Conservation (phyloP, 2,329 filamentous ascomycete species). For the Sarocladium oryzae region DNA sequence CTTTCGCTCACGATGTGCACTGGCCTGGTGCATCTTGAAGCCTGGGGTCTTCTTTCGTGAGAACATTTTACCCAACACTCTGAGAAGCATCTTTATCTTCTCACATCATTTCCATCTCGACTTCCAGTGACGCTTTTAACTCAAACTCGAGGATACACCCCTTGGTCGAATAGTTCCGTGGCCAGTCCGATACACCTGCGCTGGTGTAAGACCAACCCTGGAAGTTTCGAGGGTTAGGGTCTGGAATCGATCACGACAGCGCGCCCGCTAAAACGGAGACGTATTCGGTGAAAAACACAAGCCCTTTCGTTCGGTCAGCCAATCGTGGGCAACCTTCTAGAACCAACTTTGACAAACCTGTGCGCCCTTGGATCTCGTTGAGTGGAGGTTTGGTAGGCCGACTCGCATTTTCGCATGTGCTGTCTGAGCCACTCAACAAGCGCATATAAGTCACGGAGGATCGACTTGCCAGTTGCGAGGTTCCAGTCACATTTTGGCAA, state of each 20-base stretch:
- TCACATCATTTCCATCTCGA: too few species aligned
- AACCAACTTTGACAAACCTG: not conserved
- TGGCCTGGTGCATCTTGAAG: too few species aligned
- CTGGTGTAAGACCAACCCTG: not conserved
- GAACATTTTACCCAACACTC: too few species aligned
- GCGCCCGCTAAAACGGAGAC: not conserved
- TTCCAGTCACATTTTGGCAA: constrained; percentile 9
- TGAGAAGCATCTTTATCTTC: too few species aligned
- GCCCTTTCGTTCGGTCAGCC: not conserved
- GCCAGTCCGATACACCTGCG: not conserved
- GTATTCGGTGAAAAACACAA: too few species aligned
- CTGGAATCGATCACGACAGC: not conserved
- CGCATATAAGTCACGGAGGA: not conserved
- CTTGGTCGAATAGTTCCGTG: not conserved
- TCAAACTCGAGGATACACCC: too few species aligned
- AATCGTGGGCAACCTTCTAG: not conserved
- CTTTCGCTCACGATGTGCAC: too few species aligned
- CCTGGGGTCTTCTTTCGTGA: too few species aligned
- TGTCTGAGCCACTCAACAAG: not conserved
- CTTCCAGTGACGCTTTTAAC: too few species aligned
- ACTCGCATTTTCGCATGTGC: not conserved
- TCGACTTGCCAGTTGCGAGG: not conserved
- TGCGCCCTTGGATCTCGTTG: not conserved
- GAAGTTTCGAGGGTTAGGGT: not conserved
- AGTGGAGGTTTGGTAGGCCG: not conserved